Evolutionary conservation across 2,329 filamentous ascomycete species (phyloP).

Genomic region (Beauveria brongniartii): DNA sequence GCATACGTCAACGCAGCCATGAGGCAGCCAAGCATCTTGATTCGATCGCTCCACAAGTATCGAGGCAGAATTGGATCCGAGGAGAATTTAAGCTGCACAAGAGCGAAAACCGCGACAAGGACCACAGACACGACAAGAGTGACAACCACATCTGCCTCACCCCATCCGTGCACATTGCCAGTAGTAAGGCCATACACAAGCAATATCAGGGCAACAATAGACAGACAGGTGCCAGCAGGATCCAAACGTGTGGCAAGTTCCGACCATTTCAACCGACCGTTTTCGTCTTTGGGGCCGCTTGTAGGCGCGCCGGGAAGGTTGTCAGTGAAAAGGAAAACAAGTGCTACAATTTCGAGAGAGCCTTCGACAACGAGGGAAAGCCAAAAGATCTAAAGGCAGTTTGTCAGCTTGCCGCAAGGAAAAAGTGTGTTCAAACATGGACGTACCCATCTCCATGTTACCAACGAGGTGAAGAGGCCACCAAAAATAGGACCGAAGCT

Average conservation of each 20-base stretch:
- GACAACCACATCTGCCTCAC: conserved; percentile 4
- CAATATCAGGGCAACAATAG: conserved; percentile 6
- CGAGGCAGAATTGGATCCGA: conserved; percentile 8
- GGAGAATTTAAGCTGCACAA: conserved; percentile 4
- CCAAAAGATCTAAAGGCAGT: conserved; percentile 9
- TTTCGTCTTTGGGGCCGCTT: not conserved
- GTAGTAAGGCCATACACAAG: conserved; percentile 11
- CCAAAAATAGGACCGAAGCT: conserved; percentile 13
- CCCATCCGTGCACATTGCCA: conserved; percentile 11
- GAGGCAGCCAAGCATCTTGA: conserved; percentile 9
- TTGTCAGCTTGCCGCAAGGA: not conserved
- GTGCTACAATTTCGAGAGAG: conserved; percentile 6
- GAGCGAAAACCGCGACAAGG: conserved; percentile 5
- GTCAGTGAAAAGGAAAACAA: conserved; percentile 8
- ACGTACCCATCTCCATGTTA: conserved; percentile 11
- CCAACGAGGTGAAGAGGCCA: conserved; percentile 12
- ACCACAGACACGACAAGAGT: conserved; percentile 8
- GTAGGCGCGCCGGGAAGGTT: conserved; percentile 7
- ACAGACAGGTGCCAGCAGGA: conserved; percentile 6
- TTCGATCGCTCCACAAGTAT: conserved; percentile 10
- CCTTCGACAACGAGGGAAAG: conserved; percentile 10
- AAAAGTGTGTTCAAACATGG: not conserved
- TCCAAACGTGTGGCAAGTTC: conserved; percentile 3
- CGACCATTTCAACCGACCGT: conserved; percentile 1
- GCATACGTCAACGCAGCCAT: conserved; percentile 12